These are phyloP conservation scores for Pichia norvegensis DNA, from an alignment of 1,139 yeast species.

Conservation along the genomic window DNA sequence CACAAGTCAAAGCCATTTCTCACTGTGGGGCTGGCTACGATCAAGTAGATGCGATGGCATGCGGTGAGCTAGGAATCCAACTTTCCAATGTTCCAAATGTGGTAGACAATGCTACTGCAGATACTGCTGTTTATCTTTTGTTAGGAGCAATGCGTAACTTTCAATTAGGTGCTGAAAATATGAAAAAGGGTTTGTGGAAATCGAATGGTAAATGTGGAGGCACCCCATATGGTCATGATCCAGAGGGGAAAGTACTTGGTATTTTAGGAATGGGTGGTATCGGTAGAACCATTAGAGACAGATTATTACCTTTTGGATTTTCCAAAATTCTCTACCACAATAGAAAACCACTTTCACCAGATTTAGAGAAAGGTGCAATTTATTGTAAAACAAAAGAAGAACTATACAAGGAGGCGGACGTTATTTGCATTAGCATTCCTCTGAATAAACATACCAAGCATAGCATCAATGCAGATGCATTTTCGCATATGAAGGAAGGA, in stretches of 20 bases:
- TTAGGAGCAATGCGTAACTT: conserved; percentile 66
- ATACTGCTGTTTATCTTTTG: conserved; percentile 60
- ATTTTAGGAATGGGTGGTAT: conserved; percentile 79
- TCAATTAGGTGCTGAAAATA: conserved; percentile 37
- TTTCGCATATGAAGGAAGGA: conserved; percentile 59
- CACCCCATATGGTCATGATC: conserved; percentile 48
- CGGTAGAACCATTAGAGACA: conserved; percentile 63
- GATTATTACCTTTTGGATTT: conserved; percentile 59
- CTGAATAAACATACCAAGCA: conserved; percentile 46
- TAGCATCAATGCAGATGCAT: conserved; percentile 44
- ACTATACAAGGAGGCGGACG: conserved; percentile 47
- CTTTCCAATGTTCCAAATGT: conserved; percentile 65
- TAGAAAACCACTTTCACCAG: conserved; percentile 45
- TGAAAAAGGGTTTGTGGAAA: conserved; percentile 56
- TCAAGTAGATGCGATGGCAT: conserved; percentile 55
- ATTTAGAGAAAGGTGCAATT: conserved; percentile 44
- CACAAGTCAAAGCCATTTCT: conserved; percentile 52
- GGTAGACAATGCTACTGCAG: conserved; percentile 79
- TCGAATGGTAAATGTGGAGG: conserved; percentile 32
- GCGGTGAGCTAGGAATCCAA: conserved; percentile 46
- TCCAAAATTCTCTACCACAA: conserved; percentile 56
- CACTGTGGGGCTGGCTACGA: conserved; percentile 96
- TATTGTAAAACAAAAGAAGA: conserved; percentile 49
- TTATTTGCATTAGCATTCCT: conserved; percentile 58
- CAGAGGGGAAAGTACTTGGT: conserved; percentile 58